These are phyloP conservation scores for Quambalaria eucalypti DNA, from an alignment of 1,284 basidiomycete genomes.

Conservation along the genomic window DNA sequence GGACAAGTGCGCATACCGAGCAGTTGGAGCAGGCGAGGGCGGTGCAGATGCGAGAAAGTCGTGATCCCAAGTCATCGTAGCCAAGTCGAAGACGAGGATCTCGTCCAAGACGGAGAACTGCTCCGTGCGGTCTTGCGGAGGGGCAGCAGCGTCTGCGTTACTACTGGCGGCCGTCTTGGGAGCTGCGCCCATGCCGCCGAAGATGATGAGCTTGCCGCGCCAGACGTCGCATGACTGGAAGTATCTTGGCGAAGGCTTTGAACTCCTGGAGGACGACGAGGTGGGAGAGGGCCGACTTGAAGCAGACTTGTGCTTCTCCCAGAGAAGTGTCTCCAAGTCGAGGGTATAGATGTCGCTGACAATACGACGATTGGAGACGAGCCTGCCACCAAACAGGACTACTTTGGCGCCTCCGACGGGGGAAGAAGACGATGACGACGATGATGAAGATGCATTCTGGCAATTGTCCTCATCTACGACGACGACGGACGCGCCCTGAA, in stretches of 20 bases:
- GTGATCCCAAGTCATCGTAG: conserved; percentile 31
- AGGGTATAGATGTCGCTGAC: conserved; percentile 33
- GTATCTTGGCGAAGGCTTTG: conserved; percentile 18
- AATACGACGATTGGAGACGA: conserved; percentile 37
- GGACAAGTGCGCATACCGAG: conserved; percentile 38
- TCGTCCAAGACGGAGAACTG: conserved; percentile 32
- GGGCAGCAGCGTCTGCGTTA: not conserved
- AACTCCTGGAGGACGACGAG: not conserved
- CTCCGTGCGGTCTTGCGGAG: not conserved
- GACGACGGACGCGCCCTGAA: conserved; percentile 31
- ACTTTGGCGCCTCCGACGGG: conserved; percentile 3
- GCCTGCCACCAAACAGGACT: conserved; percentile 38
- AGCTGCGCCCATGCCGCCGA: conserved; percentile 39
- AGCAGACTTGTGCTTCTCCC: conserved; percentile 12
- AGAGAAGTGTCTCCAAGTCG: conserved; percentile 27
- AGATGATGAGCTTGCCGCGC: conserved; percentile 35
- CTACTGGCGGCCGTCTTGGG: not conserved
- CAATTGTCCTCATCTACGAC: conserved; percentile 19
- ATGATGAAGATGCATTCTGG: conserved; percentile 2
- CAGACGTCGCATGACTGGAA: conserved; percentile 40
- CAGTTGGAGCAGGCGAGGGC: conserved; percentile 10
- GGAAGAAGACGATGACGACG: not conserved
- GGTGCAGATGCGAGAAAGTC: conserved; percentile 8
- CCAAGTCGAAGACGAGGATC: conserved; percentile 31
- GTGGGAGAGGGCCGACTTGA: not conserved